Evolutionary conservation across 306 rosid genomes (phyloP), one percentile per base, ranked within the genome.

Genomic region (Quercus bicolor): DNA sequence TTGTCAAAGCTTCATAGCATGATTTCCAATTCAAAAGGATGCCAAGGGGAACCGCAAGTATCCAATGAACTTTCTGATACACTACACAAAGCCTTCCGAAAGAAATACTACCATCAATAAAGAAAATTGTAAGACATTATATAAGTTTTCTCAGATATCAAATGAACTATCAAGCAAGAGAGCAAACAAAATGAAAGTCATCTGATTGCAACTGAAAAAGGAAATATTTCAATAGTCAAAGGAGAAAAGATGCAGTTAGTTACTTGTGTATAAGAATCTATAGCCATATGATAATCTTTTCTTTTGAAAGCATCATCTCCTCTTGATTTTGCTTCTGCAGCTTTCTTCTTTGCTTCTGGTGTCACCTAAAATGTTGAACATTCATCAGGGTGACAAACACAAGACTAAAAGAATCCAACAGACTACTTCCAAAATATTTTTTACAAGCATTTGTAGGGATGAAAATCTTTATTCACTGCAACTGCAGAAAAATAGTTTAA

Each of bases 191-290:
- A 75, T 24, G 5, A 15, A 40, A 69, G 70, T 48, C 74, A 71
- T 29, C 73, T 62, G 14, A 29, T 37, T 52, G 6, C 72, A 68
- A 73, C 73, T 31, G n/a, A 70, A 74, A 6, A 3, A 45, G 51
- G 23, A 62, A 84, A 81, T 71, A 53, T 43, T 40, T 72, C 66
- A 78, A 53, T 26, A 66, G 79, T 73, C 31, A 51, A 65, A 21
- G 31, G n/a, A 70, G 29, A 73, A 77, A 16, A 62, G 75, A 69
- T 74, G 33, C 75, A 73, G 68, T 24, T 77, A 82, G 31, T 78
- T 74, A 91, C 99, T 85, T 93, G 99, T 5, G 99, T 96, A 74
- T 96, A 96, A 71, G 90, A 94, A 88, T 96, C 97, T 48, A 93
- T 69, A 19, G 99, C 99, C 24, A 53, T 75, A 24, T 68, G 80